Conservation (phyloP, 805 yeast genomes). For the Ogataea ganodermae region DNA sequence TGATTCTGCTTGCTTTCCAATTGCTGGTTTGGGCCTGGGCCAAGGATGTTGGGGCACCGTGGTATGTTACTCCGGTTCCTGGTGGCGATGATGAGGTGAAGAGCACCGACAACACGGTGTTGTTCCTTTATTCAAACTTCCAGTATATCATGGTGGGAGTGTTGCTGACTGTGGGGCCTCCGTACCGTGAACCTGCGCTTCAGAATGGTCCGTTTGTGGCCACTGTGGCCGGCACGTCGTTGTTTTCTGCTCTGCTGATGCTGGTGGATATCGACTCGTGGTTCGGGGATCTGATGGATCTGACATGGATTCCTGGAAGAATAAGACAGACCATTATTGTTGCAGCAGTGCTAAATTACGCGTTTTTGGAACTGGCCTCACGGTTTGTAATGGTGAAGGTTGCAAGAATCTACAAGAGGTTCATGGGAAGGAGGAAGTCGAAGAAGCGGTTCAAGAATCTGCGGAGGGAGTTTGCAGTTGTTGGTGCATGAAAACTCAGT, state of each 20-base stretch:
- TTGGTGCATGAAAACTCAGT: background rate
- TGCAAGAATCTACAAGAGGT: slow-evolving; percentile 41
- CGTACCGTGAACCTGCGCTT: slow-evolving; percentile 77
- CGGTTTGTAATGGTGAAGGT: slow-evolving; percentile 43
- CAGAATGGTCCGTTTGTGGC: slow-evolving; percentile 70
- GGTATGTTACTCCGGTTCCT: slow-evolving; percentile 82
- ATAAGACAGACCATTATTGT: slow-evolving; percentile 56
- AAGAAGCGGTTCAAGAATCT: slow-evolving; percentile 43
- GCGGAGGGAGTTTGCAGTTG: slow-evolving; percentile 27
- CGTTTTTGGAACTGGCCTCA: slow-evolving; percentile 47
- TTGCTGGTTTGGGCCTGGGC: slow-evolving; percentile 62
- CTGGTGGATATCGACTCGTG: slow-evolving; percentile 48
- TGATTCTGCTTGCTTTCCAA: slow-evolving; percentile 64
- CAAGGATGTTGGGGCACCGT: slow-evolving; percentile 47
- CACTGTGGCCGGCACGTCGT: slow-evolving; percentile 54
- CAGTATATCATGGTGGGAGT: slow-evolving; percentile 87
- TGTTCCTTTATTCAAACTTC: slow-evolving; percentile 79
- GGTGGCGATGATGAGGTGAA: slow-evolving; percentile 81
- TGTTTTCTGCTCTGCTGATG: slow-evolving; percentile 58
- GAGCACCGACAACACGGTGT: slow-evolving; percentile 85
- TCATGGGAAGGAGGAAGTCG: slow-evolving; percentile 33
- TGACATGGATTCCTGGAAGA: slow-evolving; percentile 56
- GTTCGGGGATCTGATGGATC: slow-evolving; percentile 72
- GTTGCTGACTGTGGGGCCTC: slow-evolving; percentile 89
- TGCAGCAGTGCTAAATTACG: slow-evolving; percentile 51